Percentiles rank a stretch among this genome's conserved stretches.
Evolutionary conservation across 371 early-diverging fungal genomes (phyloP).

Genomic region (Circinella umbellata): DNA sequence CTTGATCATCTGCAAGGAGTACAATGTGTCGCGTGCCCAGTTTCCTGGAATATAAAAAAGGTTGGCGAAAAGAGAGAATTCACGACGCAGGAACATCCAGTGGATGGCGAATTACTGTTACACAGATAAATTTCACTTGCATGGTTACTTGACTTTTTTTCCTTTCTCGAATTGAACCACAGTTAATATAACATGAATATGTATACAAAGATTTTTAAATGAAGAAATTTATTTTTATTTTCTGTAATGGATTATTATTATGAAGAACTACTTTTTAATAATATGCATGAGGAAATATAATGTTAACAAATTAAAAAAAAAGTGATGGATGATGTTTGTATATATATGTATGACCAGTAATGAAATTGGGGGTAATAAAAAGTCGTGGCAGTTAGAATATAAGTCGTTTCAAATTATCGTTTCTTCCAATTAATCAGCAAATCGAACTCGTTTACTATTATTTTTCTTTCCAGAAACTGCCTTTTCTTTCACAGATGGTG

Average conservation of each 20-base stretch:
- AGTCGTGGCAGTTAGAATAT: neutral
- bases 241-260: no score
- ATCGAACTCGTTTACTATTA: neutral
- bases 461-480: neutral
- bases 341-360: no score
- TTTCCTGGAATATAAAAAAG: neutral
- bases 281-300: no score
- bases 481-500: neutral
- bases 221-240: no score
- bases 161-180: no score
- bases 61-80: no score
- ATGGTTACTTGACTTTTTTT: neutral
- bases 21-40: neutral
- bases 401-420: neutral
- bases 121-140: neutral
- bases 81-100: neutral
- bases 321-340: no score
- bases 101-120: neutral
- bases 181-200: no score
- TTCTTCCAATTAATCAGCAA: neutral
- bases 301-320: no score
- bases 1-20: slow-evolving; percentile 8
- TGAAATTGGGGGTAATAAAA: no score
- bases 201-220: no score
- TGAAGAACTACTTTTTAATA: no score